Conservation (phyloP, 2,329 filamentous ascomycete genomes). For the Amesomyces nigricolor region DNA sequence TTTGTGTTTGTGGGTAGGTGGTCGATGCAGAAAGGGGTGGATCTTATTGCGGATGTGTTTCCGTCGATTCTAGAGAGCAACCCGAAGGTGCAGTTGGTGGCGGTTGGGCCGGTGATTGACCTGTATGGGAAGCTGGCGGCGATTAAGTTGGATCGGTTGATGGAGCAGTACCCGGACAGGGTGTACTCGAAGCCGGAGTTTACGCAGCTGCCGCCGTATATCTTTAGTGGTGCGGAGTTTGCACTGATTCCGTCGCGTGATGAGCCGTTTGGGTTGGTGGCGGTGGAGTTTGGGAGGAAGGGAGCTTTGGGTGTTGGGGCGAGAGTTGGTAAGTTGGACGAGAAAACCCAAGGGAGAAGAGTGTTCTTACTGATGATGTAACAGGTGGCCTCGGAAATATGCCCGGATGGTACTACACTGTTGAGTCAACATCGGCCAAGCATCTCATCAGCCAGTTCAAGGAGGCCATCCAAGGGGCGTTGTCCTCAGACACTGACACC, state of each 20-base stretch:
- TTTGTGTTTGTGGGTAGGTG: conserved; percentile 64
- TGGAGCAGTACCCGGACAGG: conserved; percentile 57
- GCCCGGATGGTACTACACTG: conserved; percentile 66
- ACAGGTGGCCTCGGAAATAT: conserved; percentile 56
- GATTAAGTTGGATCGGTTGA: conserved; percentile 56
- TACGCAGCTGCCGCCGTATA: conserved; percentile 56
- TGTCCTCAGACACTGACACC: conserved; percentile 50
- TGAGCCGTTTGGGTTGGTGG: conserved; percentile 62
- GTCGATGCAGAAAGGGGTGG: conserved; percentile 63
- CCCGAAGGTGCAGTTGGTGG: conserved; percentile 54
- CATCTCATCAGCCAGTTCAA: conserved; percentile 62
- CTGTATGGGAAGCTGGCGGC: conserved; percentile 62
- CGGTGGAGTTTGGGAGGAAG: conserved; percentile 62
- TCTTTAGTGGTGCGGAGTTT: conserved; percentile 64
- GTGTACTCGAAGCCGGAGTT: conserved; percentile 63
- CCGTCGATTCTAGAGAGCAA: conserved; percentile 54
- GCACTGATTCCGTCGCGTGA: conserved; percentile 62
- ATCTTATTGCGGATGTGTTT: conserved; percentile 62
- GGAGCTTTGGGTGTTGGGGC: conserved; percentile 61
- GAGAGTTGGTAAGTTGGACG: conserved; percentile 40
- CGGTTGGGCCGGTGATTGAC: conserved; percentile 59
- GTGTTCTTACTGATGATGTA: neutral
- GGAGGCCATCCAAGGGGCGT: conserved; percentile 52
- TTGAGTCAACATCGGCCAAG: conserved; percentile 56
- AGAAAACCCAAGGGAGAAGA: too few relatives aligned